Percentiles rank a stretch among this genome's conserved stretches.
phyloP scores from a whole-genome alignment of 495 filamentous ascomycete species.

The Penicillium longicatenatum region DNA sequence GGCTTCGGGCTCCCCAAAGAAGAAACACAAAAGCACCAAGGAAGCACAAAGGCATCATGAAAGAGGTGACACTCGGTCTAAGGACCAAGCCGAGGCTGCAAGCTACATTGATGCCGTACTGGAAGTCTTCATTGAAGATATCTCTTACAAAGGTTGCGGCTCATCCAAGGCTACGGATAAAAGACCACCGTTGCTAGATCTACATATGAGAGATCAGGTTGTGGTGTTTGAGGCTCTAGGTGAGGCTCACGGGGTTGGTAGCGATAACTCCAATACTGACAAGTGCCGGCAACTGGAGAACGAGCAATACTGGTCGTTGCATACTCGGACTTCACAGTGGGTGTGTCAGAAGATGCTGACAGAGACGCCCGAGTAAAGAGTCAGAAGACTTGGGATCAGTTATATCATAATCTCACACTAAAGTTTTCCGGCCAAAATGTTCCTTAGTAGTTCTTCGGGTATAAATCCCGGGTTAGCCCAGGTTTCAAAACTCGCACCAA shows the following conservation, averaged over 20 bases:
- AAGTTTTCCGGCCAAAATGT: background rate
- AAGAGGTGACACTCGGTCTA: background rate
- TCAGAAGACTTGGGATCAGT: background rate
- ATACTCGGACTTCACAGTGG: constrained; percentile 77
- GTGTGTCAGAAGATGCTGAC: constrained; percentile 53
- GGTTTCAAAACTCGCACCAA: background rate
- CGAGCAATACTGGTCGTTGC: constrained; percentile 58
- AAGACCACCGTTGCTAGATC: constrained; percentile 56
- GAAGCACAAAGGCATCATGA: constrained; percentile 4
- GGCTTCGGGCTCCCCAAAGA: constrained; percentile 15
- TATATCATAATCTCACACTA: background rate
- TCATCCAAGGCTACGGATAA: background rate
- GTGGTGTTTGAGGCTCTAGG: constrained; percentile 79
- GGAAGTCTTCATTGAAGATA: constrained; percentile 53
- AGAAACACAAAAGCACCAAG: constrained; percentile 10
- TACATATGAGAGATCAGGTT: constrained; percentile 76
- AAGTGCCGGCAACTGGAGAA: constrained; percentile 32
- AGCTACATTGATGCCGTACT: constrained; percentile 12
- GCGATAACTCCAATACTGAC: too few relatives aligned
- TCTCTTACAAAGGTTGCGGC: constrained; percentile 32
- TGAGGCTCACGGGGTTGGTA: constrained; percentile 7
- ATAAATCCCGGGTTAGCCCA: background rate
- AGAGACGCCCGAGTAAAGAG: background rate
- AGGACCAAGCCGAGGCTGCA: background rate
- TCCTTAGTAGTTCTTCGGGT: background rate